A percentile compares a stretch with the other conserved stretches of the same genome.
Evolutionary conservation across 257 asterid species (phyloP).

Genomic region (Ajuga chamaepitys): DNA sequence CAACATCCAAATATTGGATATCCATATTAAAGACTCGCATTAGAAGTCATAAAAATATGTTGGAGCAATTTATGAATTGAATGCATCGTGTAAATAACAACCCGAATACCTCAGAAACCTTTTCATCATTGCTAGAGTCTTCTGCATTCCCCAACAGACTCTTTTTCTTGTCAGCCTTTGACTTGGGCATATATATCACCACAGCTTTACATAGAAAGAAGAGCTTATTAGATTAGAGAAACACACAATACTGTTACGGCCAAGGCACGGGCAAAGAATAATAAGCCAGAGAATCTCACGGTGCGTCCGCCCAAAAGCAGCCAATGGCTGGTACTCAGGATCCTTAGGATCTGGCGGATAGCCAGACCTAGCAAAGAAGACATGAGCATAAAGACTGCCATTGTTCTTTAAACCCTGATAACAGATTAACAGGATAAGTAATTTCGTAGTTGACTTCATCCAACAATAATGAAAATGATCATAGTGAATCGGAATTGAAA

Average conservation of each 20-base stretch:
- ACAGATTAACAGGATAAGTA: neutral
- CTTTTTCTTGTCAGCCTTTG: slow-evolving; percentile 72
- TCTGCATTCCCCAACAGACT: slow-evolving; percentile 62
- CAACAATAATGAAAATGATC: slow-evolving; percentile 2
- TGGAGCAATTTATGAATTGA: neutral
- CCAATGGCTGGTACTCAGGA: slow-evolving; percentile 85
- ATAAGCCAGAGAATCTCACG: slow-evolving; percentile 37
- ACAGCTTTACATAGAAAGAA: slow-evolving; percentile 44
- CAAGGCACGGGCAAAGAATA: neutral
- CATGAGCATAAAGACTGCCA: slow-evolving; percentile 91
- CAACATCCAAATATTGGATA: neutral
- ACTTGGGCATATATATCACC: slow-evolving; percentile 72
- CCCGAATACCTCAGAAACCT: slow-evolving; percentile 32
- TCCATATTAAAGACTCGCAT: neutral
- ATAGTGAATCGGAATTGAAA: slow-evolving; percentile 2
- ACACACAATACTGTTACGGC: neutral
- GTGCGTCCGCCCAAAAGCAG: slow-evolving; percentile 74
- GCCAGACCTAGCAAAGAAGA: slow-evolving; percentile 92
- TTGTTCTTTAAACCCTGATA: slow-evolving; percentile 71
- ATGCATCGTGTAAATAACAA: slow-evolving; percentile 4
- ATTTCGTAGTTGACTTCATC: slow-evolving; percentile 9
- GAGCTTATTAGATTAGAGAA: slow-evolving; percentile 8
- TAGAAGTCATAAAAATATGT: neutral
- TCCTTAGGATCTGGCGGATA: slow-evolving; percentile 80
- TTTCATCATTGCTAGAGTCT: slow-evolving; percentile 31